Evolutionary conservation across 257 asterid genomes (phyloP).

Genomic region (Verbascum thapsus): DNA sequence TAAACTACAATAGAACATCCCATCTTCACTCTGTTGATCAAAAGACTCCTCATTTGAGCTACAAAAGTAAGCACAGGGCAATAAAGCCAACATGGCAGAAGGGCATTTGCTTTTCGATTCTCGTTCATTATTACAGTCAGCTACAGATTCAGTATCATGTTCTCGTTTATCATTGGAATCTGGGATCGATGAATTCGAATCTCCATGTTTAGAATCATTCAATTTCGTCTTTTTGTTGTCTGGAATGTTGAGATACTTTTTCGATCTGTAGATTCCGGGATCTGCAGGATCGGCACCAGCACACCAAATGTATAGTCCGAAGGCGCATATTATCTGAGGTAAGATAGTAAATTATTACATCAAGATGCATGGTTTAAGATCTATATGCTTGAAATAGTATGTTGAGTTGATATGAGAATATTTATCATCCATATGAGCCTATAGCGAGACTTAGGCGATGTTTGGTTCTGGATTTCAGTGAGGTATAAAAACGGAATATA

Average conservation of each 20-base stretch:
- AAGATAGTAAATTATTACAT: background rate
- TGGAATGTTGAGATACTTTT: conserved; percentile 64
- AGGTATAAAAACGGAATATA: no score
- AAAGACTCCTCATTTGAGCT: conserved; percentile 59
- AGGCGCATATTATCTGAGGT: conserved; percentile 69
- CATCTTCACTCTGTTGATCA: conserved; percentile 87
- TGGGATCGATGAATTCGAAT: conserved; percentile 54
- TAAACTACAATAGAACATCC: conserved; percentile 98
- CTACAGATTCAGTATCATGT: conserved; percentile 41
- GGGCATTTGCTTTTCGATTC: conserved; percentile 40
- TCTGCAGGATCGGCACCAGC: conserved; percentile 98
- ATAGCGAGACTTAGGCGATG: background rate
- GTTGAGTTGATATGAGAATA: background rate
- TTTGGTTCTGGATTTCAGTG: no score
- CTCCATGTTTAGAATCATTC: conserved; percentile 55
- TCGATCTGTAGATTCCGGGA: conserved; percentile 82
- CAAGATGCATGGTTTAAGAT: background rate
- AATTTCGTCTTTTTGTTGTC: conserved; percentile 45
- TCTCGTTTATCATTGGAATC: conserved; percentile 51
- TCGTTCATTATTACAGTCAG: conserved; percentile 40
- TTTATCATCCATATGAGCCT: background rate
- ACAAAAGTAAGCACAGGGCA: conserved; percentile 76
- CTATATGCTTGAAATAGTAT: background rate
- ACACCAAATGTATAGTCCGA: conserved; percentile 92
- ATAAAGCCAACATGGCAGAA: conserved; percentile 43